Conservation (phyloP, 257 asterid genomes). For the Solanum tacnaense region DNA sequence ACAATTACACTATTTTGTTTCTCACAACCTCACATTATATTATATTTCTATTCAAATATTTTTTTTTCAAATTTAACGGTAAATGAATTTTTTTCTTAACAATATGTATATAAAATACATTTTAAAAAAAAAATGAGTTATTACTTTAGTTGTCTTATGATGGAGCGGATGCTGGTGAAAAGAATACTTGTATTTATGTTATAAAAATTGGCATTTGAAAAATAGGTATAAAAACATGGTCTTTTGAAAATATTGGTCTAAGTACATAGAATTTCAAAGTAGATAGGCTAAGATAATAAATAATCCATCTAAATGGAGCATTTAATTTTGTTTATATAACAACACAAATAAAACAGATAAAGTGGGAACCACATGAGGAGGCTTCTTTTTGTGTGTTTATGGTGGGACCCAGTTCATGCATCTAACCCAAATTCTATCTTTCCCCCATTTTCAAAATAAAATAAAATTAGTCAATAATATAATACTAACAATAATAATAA, state of each 20-base stretch:
- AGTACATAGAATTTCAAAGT: background rate
- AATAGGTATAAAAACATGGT: background rate
- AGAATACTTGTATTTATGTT: background rate
- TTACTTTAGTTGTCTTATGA: background rate
- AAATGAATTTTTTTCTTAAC: no score
- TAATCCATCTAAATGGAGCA: background rate
- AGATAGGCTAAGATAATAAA: background rate
- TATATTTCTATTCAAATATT: no score
- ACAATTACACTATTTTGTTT: no score
- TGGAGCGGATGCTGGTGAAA: background rate
- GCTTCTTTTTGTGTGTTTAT: no score
- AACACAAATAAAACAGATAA: background rate
- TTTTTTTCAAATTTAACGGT: no score
- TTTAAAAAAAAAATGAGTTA: no score
- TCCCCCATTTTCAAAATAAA: background rate
- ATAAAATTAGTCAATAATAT: background rate
- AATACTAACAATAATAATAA: background rate
- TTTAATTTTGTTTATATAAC: background rate
- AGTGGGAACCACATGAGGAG: background rate
- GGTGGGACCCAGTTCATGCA: background rate
- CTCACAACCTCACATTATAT: no score
- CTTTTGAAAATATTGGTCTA: background rate
- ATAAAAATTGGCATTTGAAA: background rate
- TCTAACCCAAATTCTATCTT: background rate
- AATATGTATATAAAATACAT: no score